Evolutionary conservation across 306 rosid species (phyloP), one percentile per base, ranked within the genome.

Genomic region (Cucumis cinereus): DNA sequence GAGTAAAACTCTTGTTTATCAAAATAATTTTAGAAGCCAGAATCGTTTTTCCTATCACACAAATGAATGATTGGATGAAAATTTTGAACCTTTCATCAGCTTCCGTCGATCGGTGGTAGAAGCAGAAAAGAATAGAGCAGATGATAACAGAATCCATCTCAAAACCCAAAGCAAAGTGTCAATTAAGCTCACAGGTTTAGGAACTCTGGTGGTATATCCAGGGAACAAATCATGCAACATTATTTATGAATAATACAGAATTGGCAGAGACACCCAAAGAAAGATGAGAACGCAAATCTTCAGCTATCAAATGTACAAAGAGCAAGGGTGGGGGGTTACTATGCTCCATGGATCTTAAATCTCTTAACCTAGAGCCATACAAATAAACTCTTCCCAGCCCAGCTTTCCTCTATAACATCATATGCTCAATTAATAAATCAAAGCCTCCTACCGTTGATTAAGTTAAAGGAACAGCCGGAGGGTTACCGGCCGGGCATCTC

Each of bases 161-260:
- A 69, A 69, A 69, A 69, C 36, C 74, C 38, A 69, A 69, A 69
- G 74, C 74, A 16, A 70, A 70, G 75, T 45, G 75, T 49, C 7
- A 71, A 71, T 49, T 50, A 71, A 8, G 59, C 58, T 71, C 58
- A 24, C 54, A 67, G 73, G 73, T 41, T 67, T 67, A 82, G 76
- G 84, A 77, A 82, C 80, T 79, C 82, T 70, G 78, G 77, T 74
- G 38, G 81, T 84, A 85, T 83, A 87, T 88, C 80, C 85, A 77
- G 78, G 87, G 87, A 89, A 83, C 87, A 90, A 92, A 92, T 89
- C 87, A 86, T 87, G 84, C 91, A 84, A 86, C 90, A 86, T 89
- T 91, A 89, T 90, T 91, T 81, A 81, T 86, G 87, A 90, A 89
- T 74, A 87, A 88, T 89, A 90, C 89, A 89, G 81, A 85, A 87